Evolutionary conservation across 2,329 filamentous ascomycete species (phyloP).

Genomic region (Fusarium tuaranense): DNA sequence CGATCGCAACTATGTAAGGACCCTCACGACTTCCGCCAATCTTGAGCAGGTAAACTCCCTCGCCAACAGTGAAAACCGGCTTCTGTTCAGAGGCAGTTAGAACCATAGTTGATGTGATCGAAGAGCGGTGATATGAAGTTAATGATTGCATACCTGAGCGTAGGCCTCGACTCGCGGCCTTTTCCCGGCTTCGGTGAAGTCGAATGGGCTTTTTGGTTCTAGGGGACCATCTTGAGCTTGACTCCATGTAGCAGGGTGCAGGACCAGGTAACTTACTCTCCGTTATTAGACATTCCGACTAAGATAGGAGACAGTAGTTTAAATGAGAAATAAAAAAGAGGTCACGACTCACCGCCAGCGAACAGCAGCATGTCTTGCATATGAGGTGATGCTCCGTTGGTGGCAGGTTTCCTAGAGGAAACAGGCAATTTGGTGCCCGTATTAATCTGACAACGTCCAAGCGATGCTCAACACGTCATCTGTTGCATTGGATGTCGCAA

Average conservation of each 20-base stretch:
- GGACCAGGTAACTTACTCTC: neutral
- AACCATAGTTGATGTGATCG: neutral
- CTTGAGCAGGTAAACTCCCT: constrained; percentile 10
- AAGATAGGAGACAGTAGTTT: neutral
- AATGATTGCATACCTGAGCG: neutral
- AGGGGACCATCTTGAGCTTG: neutral
- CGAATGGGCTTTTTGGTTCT: neutral
- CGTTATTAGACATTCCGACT: neutral
- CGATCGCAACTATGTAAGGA: constrained; percentile 4
- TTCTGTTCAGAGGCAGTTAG: neutral
- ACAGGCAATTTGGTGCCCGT: neutral
- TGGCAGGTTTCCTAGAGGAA: no score
- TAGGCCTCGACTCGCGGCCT: neutral
- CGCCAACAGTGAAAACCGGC: neutral
- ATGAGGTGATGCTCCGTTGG: neutral
- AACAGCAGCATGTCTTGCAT: neutral
- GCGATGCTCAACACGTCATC: neutral
- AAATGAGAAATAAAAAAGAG: neutral
- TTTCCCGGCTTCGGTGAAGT: neutral
- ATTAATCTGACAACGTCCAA: neutral
- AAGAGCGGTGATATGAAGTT: neutral
- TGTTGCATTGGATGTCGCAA: neutral
- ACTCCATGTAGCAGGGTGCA: neutral
- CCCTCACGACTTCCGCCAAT: constrained; percentile 1
- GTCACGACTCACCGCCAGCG: neutral